Conservation (phyloP, 73 alveolate species). For the Uronychia binucleata region DNA sequence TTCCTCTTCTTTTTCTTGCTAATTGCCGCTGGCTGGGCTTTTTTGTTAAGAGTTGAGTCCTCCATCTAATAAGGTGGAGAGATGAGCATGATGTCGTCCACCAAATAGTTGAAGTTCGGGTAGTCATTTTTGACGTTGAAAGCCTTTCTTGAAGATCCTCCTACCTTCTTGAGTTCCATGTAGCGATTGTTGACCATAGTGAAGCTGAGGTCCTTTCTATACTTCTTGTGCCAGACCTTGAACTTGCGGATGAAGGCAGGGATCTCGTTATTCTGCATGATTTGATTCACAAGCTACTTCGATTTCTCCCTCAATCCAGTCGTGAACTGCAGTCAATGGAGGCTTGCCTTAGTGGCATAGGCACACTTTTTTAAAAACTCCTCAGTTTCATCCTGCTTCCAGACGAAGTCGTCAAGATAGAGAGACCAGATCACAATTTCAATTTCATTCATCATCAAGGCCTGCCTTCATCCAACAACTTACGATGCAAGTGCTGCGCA, state of each 20-base stretch:
- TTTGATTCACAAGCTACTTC: neutral
- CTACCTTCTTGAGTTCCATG: neutral
- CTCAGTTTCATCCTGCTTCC: neutral
- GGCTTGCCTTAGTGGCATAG: neutral
- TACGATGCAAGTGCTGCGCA: neutral
- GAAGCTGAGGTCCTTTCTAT: neutral
- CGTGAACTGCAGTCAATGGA: neutral
- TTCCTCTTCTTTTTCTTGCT: too few relatives aligned
- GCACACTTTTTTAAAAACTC: neutral
- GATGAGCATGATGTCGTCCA: constrained; percentile 19
- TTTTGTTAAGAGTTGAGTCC: neutral
- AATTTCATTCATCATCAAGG: constrained; percentile 20
- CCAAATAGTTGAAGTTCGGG: constrained; percentile 1
- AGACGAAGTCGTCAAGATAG: constrained; percentile 14
- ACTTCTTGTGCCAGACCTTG: neutral
- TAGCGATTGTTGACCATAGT: neutral
- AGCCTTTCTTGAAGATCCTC: neutral
- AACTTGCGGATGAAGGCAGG: neutral
- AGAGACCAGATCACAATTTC: constrained; percentile 21
- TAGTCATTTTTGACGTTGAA: neutral
- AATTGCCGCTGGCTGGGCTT: too few relatives aligned
- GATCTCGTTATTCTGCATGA: neutral
- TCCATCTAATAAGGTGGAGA: constrained; percentile 26
- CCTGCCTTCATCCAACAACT: constrained; percentile 1
- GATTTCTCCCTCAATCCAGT: neutral